A percentile compares a stretch with the other conserved stretches of the same genome.
phyloP scores from a whole-genome alignment of 2,329 filamentous ascomycete genomes.

The Byssochlamys sp. region DNA sequence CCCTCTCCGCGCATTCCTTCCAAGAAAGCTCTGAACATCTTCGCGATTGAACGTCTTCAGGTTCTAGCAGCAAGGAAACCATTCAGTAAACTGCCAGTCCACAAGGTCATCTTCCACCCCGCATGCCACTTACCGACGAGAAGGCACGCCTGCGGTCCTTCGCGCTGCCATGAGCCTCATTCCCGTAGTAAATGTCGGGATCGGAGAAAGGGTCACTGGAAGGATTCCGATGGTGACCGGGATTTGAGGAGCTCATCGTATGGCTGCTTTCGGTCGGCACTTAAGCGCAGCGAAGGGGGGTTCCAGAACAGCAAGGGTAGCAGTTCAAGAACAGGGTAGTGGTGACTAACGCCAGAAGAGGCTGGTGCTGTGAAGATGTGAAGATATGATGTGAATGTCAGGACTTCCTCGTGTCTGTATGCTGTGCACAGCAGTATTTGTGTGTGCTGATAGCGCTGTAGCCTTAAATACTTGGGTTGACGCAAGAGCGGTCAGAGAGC shows the following conservation, averaged over 20 bases:
- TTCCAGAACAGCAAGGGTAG: neutral
- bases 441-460: neutral
- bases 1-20: constrained; percentile 28
- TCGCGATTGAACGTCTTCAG: constrained; percentile 28
- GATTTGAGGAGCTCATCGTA: constrained; percentile 33
- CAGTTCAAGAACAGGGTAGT: neutral
- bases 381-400: neutral
- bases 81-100: constrained; percentile 6
- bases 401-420: neutral
- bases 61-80: constrained; percentile 16
- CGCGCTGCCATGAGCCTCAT: constrained; percentile 38
- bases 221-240: constrained; percentile 27
- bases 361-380: neutral
- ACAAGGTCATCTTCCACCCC: neutral
- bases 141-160: constrained; percentile 45
- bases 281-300: neutral
- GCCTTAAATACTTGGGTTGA: neutral
- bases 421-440: neutral
- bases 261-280: neutral
- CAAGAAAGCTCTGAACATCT: constrained; percentile 26
- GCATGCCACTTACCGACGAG: constrained; percentile 41
- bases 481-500: neutral
- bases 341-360: neutral
- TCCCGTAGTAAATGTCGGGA: constrained; percentile 51
- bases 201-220: constrained; percentile 49